These are phyloP conservation scores for Cornus kousa DNA, from an alignment of 148 eudicot genomes.

Conservation along the genomic window DNA sequence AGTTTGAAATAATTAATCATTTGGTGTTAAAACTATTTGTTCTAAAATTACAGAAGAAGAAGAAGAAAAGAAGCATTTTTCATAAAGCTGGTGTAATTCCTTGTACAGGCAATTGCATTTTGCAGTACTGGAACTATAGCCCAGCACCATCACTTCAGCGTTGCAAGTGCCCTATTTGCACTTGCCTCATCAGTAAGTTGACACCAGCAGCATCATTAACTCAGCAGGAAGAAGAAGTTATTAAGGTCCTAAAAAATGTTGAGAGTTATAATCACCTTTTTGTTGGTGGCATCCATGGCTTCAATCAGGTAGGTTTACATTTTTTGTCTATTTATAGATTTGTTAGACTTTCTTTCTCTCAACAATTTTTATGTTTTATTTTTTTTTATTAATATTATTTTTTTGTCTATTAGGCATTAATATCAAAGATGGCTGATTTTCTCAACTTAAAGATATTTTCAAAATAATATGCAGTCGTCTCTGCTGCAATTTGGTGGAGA, in stretches of 20 bases:
- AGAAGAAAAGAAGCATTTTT: neutral
- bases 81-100: slow-evolving; percentile 1
- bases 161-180: slow-evolving; percentile 69
- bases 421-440: neutral
- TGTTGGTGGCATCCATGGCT: slow-evolving; percentile 45
- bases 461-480: neutral
- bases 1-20: neutral
- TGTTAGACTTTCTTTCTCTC: neutral
- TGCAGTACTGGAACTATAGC: slow-evolving; percentile 48
- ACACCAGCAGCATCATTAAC: slow-evolving; percentile 31
- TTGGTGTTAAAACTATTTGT: neutral
- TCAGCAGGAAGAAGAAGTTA: slow-evolving; percentile 29
- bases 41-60: neutral
- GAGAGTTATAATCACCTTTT: slow-evolving; percentile 50
- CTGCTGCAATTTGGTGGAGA: neutral
- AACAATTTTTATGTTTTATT: neutral
- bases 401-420: neutral
- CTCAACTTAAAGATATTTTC: neutral
- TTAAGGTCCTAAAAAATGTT: slow-evolving; percentile 36
- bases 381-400: neutral
- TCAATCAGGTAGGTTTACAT: slow-evolving; percentile 34
- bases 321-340: neutral
- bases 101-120: slow-evolving; percentile 44
- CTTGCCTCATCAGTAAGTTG: slow-evolving; percentile 35
- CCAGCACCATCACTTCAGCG: slow-evolving; percentile 34